Evolutionary conservation across 2,329 filamentous ascomycete species (phyloP), one percentile per base, ranked within the genome.

Genomic region (Cadophora luteo-olivacea): DNA sequence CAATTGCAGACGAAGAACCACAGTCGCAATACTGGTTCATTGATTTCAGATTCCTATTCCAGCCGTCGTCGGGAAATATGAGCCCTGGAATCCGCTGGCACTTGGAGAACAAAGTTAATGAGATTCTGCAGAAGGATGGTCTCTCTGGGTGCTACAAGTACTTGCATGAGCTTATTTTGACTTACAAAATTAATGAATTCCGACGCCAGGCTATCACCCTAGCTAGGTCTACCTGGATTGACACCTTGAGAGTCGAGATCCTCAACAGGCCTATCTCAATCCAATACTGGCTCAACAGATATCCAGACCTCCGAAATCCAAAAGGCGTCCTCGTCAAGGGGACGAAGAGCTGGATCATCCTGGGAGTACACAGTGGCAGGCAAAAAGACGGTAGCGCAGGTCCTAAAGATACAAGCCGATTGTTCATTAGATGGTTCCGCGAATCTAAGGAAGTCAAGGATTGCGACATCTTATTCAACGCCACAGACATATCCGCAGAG

Each of bases 11-110:
- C 73, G 94, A 98, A 77, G 91, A 96, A 72, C 87, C 90, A 22
- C 84, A 89, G 38, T 91, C 92, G 65, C 94, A 97, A 75, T 97
- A 97, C 77, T 97, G 92, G 85, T 97, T 98, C 77, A 92, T 98
- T 70, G 94, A 98, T 78, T 89, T 98, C 75, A 89, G 94, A 68
- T 94, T 97, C 74, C 82, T 89, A 16, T 99, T 97, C 78, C 85
- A 83, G 9, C 95, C 95, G 1, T 85, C 89, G 0, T 85, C 91
- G 0, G 80, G 79, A 14, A 81, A 83, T 61, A 76, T 97, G 8
- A 84, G 91, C 0, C 87, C 91, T 32, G 82, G 82, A 3, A 80
- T 97, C 55, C 86, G 91, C 65, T 82, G 83, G 45, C 86, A 88
- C 67, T 81, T 97, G 36, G 93, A 97, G 77, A 80, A 79, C 22